Evolutionary conservation across 805 yeast species (phyloP).

Genomic region (Torulaspora indica): DNA sequence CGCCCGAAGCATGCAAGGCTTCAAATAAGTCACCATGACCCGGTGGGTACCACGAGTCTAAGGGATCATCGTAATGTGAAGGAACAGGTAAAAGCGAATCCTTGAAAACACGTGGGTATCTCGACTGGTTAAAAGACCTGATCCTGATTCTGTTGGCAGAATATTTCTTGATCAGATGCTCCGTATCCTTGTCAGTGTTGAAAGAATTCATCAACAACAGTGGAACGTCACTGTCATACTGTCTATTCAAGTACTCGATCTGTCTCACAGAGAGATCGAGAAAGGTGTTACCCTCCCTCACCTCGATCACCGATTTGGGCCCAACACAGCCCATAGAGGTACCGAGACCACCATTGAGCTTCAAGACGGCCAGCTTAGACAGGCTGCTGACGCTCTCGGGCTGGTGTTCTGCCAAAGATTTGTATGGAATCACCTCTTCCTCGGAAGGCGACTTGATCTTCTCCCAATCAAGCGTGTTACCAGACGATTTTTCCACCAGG

Average conservation of each 20-base stretch:
- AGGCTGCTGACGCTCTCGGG: slow-evolving; percentile 43
- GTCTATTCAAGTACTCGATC: slow-evolving; percentile 89
- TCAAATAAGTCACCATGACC: slow-evolving; percentile 99
- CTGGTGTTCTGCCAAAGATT: slow-evolving; percentile 20
- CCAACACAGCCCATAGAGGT: slow-evolving; percentile 99
- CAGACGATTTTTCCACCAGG: slow-evolving; percentile 81
- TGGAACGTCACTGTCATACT: slow-evolving; percentile 89
- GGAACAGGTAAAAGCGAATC: slow-evolving; percentile 97
- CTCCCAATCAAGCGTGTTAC: slow-evolving; percentile 87
- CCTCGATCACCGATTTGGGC: slow-evolving; percentile 96
- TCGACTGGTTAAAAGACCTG: slow-evolving; percentile 95
- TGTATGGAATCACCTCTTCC: slow-evolving; percentile 84
- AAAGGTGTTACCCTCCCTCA: slow-evolving; percentile 96
- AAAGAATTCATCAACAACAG: slow-evolving; percentile 96
- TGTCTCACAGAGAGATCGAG: slow-evolving; percentile 94
- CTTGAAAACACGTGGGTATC: slow-evolving; percentile 91
- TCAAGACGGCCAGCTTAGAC: slow-evolving; percentile 86
- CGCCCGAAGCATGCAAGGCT: slow-evolving; percentile 82
- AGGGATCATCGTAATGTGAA: slow-evolving; percentile 59
- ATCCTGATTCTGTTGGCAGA: slow-evolving; percentile 94
- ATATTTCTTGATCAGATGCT: slow-evolving; percentile 90
- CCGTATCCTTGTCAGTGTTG: slow-evolving; percentile 95
- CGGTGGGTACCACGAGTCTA: slow-evolving; percentile 98
- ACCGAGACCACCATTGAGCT: slow-evolving; percentile 97
- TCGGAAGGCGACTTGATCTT: slow-evolving; percentile 85